Base-by-base conservation (phyloP, 352 stramenopile genomes). In the Pseudoperonospora humuli region DNA sequence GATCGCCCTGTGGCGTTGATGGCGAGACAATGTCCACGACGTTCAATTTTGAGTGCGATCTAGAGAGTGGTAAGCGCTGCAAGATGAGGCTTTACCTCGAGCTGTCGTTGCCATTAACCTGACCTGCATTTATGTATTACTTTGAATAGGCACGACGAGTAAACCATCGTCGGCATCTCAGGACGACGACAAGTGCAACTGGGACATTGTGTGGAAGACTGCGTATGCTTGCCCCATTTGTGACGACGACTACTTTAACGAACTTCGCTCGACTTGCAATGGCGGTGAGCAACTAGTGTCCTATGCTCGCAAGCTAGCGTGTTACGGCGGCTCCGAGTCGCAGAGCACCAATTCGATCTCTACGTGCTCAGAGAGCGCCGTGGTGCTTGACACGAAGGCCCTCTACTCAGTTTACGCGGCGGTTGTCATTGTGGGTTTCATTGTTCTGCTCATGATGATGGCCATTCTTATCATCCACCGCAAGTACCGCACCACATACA, bases 401-500 rank as follows among this genome's bases (percentile, higher is more conserved):
- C 54, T 87, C n/a, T 86, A 84, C 54, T 84, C 67, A 2, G 73
- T 84, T 11, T 90, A 90, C 39, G 70, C 62, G 7, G 72, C 59
- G 5, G 65, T 90, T 28, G 77, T 75, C 13, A 42, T 86, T 7
- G 58, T 86, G 0, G 67, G 65, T 0, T 61, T 86, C 35, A 50
- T 90, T 26, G 75, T 90, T 18, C 18, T 90, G 33, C 45, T 87
- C 9, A 55, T 90, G 26, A 57, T 90, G 61, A 78, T 65, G 37
- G 65, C 57, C 0, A 75, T 90, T 21, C 47, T 87, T 18, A 63
- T 86, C 25, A 69, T 77, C 9, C 74, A 90, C 40, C 75, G 77
- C 38, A 90, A 90, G 51, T 90, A 90, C 50, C 73, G 71, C 54
- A 72, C 70, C 15, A 66, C 67, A 9, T 86, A 86, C 68, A 84